phyloP scores from a whole-genome alignment of 1,139 yeast genomes.

The Yamadazyma dushanensis region DNA sequence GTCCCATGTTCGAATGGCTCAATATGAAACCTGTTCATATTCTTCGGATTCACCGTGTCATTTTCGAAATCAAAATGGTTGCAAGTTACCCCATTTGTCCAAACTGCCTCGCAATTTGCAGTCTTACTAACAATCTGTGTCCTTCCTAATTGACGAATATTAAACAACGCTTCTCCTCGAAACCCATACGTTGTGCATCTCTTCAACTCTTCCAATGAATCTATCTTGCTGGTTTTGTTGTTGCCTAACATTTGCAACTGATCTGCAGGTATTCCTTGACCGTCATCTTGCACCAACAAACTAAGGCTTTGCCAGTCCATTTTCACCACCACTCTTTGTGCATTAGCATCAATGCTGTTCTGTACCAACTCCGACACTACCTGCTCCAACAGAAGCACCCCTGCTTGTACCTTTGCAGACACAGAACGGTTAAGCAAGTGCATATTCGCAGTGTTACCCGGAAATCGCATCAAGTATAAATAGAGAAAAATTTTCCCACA shows the following conservation, averaged over 20 bases:
- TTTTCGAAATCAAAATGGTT: conserved; percentile 8
- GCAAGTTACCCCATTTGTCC: background rate
- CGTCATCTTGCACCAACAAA: conserved; percentile 72
- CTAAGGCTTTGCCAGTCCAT: conserved; percentile 62
- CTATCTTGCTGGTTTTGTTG: conserved; percentile 72
- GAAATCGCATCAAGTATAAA: conserved; percentile 5
- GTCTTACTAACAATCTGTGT: conserved; percentile 6
- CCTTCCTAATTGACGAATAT: conserved; percentile 31
- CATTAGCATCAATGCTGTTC: conserved; percentile 76
- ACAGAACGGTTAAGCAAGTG: background rate
- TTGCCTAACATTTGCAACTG: conserved; percentile 67
- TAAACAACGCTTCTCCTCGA: conserved; percentile 79
- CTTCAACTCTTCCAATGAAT: conserved; percentile 48
- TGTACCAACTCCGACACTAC: conserved; percentile 78
- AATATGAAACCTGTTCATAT: conserved; percentile 8
- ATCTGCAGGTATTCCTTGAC: conserved; percentile 61
- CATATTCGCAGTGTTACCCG: conserved; percentile 8
- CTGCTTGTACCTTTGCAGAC: background rate
- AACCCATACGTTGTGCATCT: conserved; percentile 61
- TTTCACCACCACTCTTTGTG: conserved; percentile 60
- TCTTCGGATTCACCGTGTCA: conserved; percentile 9
- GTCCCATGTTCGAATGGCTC: conserved; percentile 45
- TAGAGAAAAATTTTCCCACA: conserved; percentile 7
- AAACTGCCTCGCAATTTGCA: background rate
- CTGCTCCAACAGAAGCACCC: conserved; percentile 12